A percentile compares a stretch with the other conserved stretches of the same genome.
phyloP scores from a whole-genome alignment of 2,329 filamentous ascomycete genomes.

The Tolypocladium endophyticum region DNA sequence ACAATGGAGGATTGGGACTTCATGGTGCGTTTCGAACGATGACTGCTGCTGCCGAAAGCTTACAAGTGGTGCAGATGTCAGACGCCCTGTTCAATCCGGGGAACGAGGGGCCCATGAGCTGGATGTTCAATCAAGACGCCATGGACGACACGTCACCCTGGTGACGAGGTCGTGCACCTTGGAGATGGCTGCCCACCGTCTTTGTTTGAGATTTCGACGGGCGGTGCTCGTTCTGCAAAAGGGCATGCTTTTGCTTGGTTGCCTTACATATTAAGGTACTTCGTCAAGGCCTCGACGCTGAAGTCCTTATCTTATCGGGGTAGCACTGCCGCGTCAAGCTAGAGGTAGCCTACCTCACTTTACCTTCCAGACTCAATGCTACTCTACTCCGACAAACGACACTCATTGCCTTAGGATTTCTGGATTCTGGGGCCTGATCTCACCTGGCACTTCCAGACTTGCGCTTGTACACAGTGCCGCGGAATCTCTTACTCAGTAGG shows the following conservation, averaged over 20 bases:
- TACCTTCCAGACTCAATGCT: neutral
- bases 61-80: neutral
- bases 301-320: neutral
- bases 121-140: neutral
- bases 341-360: neutral
- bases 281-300: too few species aligned
- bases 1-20: slow-evolving; percentile 12
- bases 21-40: slow-evolving; percentile 8
- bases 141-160: too few species aligned
- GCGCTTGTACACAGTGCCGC: too few species aligned
- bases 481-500: neutral
- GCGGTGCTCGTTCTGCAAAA: too few species aligned
- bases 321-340: neutral
- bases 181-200: too few species aligned
- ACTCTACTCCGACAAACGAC: neutral
- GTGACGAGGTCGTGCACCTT: too few species aligned
- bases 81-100: neutral
- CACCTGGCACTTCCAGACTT: neutral
- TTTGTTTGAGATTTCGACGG: too few species aligned
- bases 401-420: neutral
- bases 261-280: too few species aligned
- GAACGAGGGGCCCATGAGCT: neutral
- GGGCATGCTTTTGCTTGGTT: too few species aligned
- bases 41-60: neutral
- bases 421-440: neutral